Evolutionary conservation across 129 eudicot genomes (phyloP).

Genomic region (Escallonia herrerae): DNA sequence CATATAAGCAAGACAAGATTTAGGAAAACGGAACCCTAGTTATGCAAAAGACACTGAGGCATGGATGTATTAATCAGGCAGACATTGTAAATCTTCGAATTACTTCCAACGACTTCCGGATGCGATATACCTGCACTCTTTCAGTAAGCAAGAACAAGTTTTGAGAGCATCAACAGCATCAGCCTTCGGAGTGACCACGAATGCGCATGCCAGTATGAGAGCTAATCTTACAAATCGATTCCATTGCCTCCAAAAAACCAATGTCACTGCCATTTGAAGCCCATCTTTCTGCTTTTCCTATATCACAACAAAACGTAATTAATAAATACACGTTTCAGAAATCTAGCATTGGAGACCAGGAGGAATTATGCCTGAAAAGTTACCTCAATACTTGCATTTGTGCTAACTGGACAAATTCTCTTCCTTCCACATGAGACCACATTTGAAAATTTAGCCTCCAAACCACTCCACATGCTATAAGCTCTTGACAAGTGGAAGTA

Average conservation of each 20-base stretch:
- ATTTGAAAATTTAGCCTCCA: conserved; percentile 22
- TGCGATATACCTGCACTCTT: conserved; percentile 72
- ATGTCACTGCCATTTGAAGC: conserved; percentile 19
- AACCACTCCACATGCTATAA: conserved; percentile 17
- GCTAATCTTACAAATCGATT: conserved; percentile 46
- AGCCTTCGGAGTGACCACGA: conserved; percentile 55
- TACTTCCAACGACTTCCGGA: too few relatives aligned
- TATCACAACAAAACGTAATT: conserved; percentile 5
- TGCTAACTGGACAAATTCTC: conserved; percentile 20
- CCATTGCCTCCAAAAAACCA: conserved; percentile 45
- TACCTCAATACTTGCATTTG: conserved; percentile 39
- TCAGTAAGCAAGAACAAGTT: conserved; percentile 76
- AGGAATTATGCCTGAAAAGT: not conserved
- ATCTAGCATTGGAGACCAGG: not conserved
- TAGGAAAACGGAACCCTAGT: not conserved
- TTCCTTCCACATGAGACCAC: conserved; percentile 26
- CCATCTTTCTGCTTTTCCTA: conserved; percentile 31
- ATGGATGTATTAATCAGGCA: too few relatives aligned
- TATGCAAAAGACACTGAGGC: not conserved
- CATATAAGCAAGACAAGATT: not conserved
- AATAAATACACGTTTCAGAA: too few relatives aligned
- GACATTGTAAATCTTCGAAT: not conserved
- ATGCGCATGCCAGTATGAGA: conserved; percentile 45
- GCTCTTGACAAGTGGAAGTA: conserved; percentile 30
- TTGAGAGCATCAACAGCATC: conserved; percentile 91